Evolutionary conservation across 1,284 basidiomycete species (phyloP).

Genomic region (Fomitopsis betulina): DNA sequence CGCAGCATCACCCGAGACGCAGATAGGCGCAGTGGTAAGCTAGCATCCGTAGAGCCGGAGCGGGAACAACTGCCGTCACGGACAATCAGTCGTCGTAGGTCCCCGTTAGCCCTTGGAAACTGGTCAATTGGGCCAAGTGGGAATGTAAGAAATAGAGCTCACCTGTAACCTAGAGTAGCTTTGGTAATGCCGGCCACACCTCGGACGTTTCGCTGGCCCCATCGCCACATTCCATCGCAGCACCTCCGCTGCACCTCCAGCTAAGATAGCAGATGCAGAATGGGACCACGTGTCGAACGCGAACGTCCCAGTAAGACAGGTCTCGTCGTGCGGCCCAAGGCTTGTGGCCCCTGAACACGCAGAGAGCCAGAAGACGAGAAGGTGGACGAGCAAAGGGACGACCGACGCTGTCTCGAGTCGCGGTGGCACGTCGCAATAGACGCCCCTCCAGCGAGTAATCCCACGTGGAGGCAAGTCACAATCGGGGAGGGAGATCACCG

Average conservation of each 20-base stretch:
- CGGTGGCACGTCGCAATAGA: not conserved
- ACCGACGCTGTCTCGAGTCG: not conserved
- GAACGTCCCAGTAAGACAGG: not conserved
- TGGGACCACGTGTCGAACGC: not conserved
- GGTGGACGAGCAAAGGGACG: not conserved
- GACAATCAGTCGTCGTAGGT: not conserved
- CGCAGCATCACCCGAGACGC: not conserved
- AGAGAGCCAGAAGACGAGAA: not conserved
- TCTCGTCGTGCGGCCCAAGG: too few species aligned
- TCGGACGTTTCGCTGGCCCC: conserved; percentile 37
- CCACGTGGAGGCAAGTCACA: not conserved
- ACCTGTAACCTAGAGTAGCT: not conserved
- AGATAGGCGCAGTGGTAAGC: not conserved
- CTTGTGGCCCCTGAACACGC: too few species aligned
- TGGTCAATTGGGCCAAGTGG: not conserved
- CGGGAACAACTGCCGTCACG: not conserved
- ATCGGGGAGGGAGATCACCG: not conserved
- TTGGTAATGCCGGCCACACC: conserved; percentile 27
- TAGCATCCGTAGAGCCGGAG: not conserved
- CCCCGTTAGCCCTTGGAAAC: not conserved
- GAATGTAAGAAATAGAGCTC: not conserved
- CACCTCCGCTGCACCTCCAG: conserved; percentile 6
- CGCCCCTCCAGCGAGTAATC: not conserved
- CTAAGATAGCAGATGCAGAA: not conserved
- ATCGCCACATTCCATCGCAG: conserved; percentile 56